Evolutionary conservation across 495 filamentous ascomycete genomes (phyloP), one percentile per base, ranked within the genome.

Genomic region (Platismatia glauca): DNA sequence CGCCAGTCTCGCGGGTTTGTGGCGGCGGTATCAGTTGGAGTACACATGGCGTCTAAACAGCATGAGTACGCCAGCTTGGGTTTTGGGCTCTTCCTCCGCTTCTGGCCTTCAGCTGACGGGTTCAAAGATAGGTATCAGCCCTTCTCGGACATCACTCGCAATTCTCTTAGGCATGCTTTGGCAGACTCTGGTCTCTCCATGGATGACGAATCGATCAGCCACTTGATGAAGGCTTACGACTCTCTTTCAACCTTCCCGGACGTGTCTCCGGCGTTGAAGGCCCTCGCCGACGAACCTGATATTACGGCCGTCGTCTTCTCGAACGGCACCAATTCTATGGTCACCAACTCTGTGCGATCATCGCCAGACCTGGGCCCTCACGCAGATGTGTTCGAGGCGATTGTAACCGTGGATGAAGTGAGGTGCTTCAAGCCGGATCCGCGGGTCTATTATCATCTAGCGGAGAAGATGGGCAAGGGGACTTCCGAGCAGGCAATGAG

Each of bases 21-120:
- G 81, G 82, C 70, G 81, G 52, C 79, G 75, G 31, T 83, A 82
- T 69, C 88, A 91, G 70, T 78, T 95, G 24, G 89, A 91, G 72
- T 94, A 92, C 66, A 89, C 89, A 41, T 94, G 88, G 89, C 74
- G 89, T 53, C 71, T 89, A 64, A 93, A 87, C 67, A 88, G 84
- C 81, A 92, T 92, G 88, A 76, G 89, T 88, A 73, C 50, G 72
- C 16, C 3, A 53, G 15, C 3, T 29, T 7, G 4, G 0, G 7
- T 22, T 69, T 15, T 18, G 41, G 34, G 8, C 16, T 0, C 2
- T 15, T 20, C 3, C 0, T n/a, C 15, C 16, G 15, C 15, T 29
- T 7, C 46, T 6, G 5, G 22, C 27, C 35, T 52, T 13, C 38
- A 29, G 57, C 39, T 35, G 22, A 53, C 12, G 0, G 5, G 7